Evolutionary conservation across 2,329 filamentous ascomycete genomes (phyloP), one percentile per base, ranked within the genome.

Genomic region (Sordariomycetes sp.): DNA sequence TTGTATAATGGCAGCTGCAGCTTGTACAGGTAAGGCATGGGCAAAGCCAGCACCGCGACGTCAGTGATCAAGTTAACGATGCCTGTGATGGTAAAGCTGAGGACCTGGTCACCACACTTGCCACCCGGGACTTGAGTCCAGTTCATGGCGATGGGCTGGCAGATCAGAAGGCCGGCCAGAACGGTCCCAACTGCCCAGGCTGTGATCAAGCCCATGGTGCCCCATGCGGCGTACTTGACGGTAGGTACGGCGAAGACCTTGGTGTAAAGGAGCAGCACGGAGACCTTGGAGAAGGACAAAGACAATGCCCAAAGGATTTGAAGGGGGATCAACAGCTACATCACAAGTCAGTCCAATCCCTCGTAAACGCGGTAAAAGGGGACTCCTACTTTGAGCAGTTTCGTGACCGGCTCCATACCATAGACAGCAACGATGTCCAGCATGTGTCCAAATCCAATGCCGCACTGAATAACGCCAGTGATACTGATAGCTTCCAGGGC

Each of bases 111-210:
- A 17, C 51, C 52, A 35, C 50, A 61, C 6, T 44, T 39, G 11
- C 58, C 51, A 15, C 46, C 50, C 9, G 44, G 46, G 26, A 53
- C 50, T 12, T 42, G 50, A 35, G 59, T 42, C 57, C 58, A 62
- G 30, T 50, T 55, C 32, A 50, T 52, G 8, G 49, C 46, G 20
- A 62, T 45, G 3, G 58, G 59, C n/a, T 36, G 46, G 40, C 58
- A 63, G 32, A 60, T 54, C 24, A 37, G 23, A 18, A 50, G 43
- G 8, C 50, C 46, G 15, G 42, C 45, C 12, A 57, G 32, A 30
- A 57, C 45, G 10, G 47, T 47, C n/a, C 44, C 42, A 11, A 46
- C 11, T 3, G 44, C 49, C 43, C 52, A 49, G 12, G 48, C 32
- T 2, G 42, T 24, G 9, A 50, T 45, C 15, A 53, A 33, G 9